These are phyloP conservation scores for Brassica carinata DNA, from an alignment of 345 rosid species.

Conservation along the genomic window DNA sequence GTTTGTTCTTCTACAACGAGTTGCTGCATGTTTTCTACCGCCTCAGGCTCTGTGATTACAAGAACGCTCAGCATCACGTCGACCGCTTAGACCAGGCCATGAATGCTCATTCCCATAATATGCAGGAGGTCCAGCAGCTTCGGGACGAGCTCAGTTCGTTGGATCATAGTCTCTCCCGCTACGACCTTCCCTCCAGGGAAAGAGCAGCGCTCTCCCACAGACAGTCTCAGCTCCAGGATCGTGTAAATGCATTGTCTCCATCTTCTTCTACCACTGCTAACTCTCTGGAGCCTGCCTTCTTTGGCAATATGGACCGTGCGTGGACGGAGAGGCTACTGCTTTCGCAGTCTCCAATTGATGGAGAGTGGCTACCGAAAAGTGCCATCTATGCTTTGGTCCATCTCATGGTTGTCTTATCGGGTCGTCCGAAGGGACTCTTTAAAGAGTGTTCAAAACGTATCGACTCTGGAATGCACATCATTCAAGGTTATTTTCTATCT, in stretches of 20 bases:
- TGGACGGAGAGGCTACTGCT: slow-evolving; percentile 75
- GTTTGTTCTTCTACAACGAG: slow-evolving; percentile 91
- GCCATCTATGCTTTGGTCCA: slow-evolving; percentile 90
- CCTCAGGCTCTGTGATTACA: slow-evolving; percentile 83
- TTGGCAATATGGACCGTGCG: slow-evolving; percentile 57
- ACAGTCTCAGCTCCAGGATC: slow-evolving; percentile 60
- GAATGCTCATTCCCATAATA: slow-evolving; percentile 70
- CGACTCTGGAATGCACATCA: slow-evolving; percentile 74
- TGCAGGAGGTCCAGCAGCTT: slow-evolving; percentile 53
- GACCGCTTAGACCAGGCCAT: slow-evolving; percentile 86
- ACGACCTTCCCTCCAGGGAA: slow-evolving; percentile 67
- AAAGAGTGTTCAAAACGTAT: slow-evolving; percentile 93
- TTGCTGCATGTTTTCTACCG: slow-evolving; percentile 85
- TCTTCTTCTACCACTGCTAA: slow-evolving; percentile 42
- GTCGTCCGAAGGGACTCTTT: slow-evolving; percentile 94
- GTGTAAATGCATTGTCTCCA: slow-evolving; percentile 43
- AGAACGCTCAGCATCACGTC: slow-evolving; percentile 81
- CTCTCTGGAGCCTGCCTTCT: slow-evolving; percentile 60
- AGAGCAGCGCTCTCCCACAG: slow-evolving; percentile 57
- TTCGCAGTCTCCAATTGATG: slow-evolving; percentile 87
- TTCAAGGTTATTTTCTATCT: slow-evolving; percentile 55
- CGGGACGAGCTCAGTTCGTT: slow-evolving; percentile 65
- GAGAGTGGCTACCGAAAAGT: slow-evolving; percentile 93
- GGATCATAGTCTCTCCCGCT: slow-evolving; percentile 65
- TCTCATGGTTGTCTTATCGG: slow-evolving; percentile 83